Conservation (phyloP, 2,329 filamentous ascomycete species). For the Fusarium sp. region DNA sequence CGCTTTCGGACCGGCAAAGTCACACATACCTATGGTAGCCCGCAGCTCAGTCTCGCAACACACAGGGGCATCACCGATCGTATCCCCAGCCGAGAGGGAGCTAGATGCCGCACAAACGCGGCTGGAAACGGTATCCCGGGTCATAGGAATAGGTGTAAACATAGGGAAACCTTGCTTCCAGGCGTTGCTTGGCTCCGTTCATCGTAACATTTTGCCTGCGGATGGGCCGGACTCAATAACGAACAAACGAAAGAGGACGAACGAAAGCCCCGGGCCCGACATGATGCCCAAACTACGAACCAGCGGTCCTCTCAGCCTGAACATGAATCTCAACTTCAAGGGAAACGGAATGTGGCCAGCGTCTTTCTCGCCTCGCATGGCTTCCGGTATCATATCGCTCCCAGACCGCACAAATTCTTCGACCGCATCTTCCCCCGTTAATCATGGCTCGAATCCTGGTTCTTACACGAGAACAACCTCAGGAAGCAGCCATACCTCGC, state of each 20-base stretch:
- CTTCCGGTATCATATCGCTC: slow-evolving; percentile 37
- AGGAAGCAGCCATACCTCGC: slow-evolving; percentile 52
- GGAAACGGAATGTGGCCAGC: slow-evolving; percentile 20
- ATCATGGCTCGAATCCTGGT: slow-evolving; percentile 41
- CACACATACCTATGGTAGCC: slow-evolving; percentile 64
- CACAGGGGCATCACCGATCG: slow-evolving; percentile 56
- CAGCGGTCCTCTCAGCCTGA: slow-evolving; percentile 6
- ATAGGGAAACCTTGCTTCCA: slow-evolving; percentile 51
- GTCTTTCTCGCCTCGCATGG: slow-evolving; percentile 22
- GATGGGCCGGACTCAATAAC: slow-evolving; percentile 30
- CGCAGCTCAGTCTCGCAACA: slow-evolving; percentile 60
- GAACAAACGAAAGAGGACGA: slow-evolving; percentile 53
- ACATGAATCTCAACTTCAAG: slow-evolving; percentile 10
- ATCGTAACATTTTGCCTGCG: slow-evolving; percentile 48
- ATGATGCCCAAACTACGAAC: slow-evolving; percentile 6
- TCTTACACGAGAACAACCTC: slow-evolving; percentile 43
- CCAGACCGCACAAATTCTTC: slow-evolving; percentile 54
- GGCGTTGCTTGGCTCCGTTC: slow-evolving; percentile 52
- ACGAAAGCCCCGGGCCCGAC: slow-evolving; percentile 47
- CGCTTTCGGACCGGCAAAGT: slow-evolving; percentile 48
- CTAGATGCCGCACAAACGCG: slow-evolving; percentile 22
- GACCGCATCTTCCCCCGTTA: slow-evolving; percentile 50
- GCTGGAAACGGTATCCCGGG: slow-evolving; percentile 6
- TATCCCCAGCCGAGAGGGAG: slow-evolving; percentile 41
- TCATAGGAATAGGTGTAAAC: background rate